Base-by-base conservation (phyloP, 495 filamentous ascomycete species). In the Penicillium chermesinum region DNA sequence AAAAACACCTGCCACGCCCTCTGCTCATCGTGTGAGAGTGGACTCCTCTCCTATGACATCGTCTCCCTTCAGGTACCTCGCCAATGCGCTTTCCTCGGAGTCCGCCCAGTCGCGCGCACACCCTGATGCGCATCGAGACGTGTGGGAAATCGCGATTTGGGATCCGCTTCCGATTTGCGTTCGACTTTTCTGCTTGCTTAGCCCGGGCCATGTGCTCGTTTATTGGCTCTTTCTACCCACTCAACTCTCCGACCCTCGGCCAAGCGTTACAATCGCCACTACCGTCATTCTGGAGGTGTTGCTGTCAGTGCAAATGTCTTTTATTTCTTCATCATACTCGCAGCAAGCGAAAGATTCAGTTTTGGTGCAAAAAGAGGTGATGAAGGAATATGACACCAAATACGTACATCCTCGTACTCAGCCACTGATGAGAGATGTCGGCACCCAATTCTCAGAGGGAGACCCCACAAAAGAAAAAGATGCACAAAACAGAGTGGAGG, bases 351-450 rank as follows among this genome's bases (percentile, higher is more conserved):
- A 91, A 59, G 93, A 98, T 64, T 76, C 79, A 1, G 75, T 82
- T 0, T 69, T 97, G 20, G 86, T 97, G 42, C 86, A 93, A 42
- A 90, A 86, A 52, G 88, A 96, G 64, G 91, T 98, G 6, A 69
- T 96, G 70, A 82, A 89, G 61, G 93, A 98, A 69, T 98, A 98
- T 66, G 88, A 98, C 65, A 86, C 81, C 39, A 97, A 97, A 74
- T 95, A 81, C 52, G 93, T 98, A 2, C 88, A 94, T 61, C 93
- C 94, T 8, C 76, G 83, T n/a, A 79, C 94, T 7, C 85, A 91
- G 48, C 83, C 80, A 8, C 75, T 85, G 14, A 84, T 87, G 57
- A 81, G 93, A 51, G 89, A 97, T 61, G 90, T 93, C 5, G 86
- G 79, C 8, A 89, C 83, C 0, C 90, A 96, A 57, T 79, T 82